phyloP scores from a whole-genome alignment of 2,329 filamentous ascomycete species.

The Grosmannia clavigera region DNA sequence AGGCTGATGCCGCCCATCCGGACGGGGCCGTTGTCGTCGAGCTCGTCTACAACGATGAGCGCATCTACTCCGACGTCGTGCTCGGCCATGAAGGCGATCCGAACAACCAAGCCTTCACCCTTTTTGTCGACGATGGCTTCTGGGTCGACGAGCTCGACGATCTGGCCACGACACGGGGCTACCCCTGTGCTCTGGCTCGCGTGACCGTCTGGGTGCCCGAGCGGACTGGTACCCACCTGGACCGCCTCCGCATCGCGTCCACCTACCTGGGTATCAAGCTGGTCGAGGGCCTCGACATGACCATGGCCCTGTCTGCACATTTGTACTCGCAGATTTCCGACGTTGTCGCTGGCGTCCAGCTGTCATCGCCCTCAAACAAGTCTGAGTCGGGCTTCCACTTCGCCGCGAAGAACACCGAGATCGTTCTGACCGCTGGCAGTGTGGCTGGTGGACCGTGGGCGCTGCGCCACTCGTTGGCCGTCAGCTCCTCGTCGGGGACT shows the following conservation, averaged over 20 bases:
- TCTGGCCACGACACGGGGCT: background rate
- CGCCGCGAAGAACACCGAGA: background rate
- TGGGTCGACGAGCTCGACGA: background rate
- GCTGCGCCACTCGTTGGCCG: conserved; percentile 32
- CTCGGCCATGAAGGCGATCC: conserved; percentile 19
- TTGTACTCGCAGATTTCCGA: conserved; percentile 26
- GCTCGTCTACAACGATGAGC: conserved; percentile 30
- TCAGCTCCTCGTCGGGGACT: conserved; percentile 31
- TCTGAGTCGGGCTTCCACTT: background rate
- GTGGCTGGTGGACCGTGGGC: conserved; percentile 34
- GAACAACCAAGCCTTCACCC: conserved; percentile 23
- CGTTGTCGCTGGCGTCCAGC: background rate
- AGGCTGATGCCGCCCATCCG: background rate
- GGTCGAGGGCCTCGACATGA: conserved; percentile 26
- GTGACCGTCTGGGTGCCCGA: conserved; percentile 33
- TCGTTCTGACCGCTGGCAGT: conserved; percentile 22
- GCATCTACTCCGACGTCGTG: conserved; percentile 18
- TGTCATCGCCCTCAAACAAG: background rate
- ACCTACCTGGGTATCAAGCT: conserved; percentile 28
- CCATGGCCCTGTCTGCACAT: conserved; percentile 15
- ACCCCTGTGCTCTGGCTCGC: conserved; percentile 35
- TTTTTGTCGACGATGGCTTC: conserved; percentile 15
- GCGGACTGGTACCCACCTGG: conserved; percentile 16
- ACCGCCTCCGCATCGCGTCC: conserved; percentile 23
- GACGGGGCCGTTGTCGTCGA: conserved; percentile 21